phyloP scores from a whole-genome alignment of 345 rosid species.

The Camelina neglecta region DNA sequence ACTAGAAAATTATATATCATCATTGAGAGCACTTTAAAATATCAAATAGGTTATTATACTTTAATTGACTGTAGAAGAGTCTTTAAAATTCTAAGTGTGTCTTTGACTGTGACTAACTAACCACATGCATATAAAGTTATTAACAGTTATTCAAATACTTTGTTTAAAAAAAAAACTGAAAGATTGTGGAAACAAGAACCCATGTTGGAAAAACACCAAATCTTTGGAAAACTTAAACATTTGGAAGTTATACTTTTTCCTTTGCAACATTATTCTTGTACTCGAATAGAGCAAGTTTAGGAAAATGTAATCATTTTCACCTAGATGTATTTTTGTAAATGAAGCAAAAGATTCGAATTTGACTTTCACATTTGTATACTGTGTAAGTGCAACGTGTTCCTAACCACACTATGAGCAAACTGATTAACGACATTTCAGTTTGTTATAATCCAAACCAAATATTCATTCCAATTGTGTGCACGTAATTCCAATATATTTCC shows the following conservation, averaged over 20 bases:
- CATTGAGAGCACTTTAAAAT: neutral
- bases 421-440: neutral
- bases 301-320: neutral
- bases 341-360: slow-evolving; percentile 32
- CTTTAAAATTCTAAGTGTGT: slow-evolving; percentile 32
- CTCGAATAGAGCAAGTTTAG: neutral
- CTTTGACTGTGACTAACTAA: slow-evolving; percentile 39
- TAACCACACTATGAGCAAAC: slow-evolving; percentile 29
- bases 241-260: neutral
- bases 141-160: neutral
- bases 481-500: slow-evolving; percentile 29
- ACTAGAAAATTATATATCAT: slow-evolving; percentile 3
- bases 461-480: slow-evolving; percentile 37
- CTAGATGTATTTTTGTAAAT: neutral
- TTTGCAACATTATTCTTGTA: slow-evolving; percentile 5
- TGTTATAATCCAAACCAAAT: slow-evolving; percentile 28
- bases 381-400: slow-evolving; percentile 36
- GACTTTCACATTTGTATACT: slow-evolving; percentile 28
- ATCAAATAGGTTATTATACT: slow-evolving; percentile 33
- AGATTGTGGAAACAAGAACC: neutral
- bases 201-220: slow-evolving; percentile 35
- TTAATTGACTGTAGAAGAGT: slow-evolving; percentile 40
- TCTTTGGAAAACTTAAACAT: slow-evolving; percentile 27
- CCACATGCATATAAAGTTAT: neutral
- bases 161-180: neutral